phyloP scores from a whole-genome alignment of 371 early-diverging fungal genomes.

The Haplosporangium sp. region DNA sequence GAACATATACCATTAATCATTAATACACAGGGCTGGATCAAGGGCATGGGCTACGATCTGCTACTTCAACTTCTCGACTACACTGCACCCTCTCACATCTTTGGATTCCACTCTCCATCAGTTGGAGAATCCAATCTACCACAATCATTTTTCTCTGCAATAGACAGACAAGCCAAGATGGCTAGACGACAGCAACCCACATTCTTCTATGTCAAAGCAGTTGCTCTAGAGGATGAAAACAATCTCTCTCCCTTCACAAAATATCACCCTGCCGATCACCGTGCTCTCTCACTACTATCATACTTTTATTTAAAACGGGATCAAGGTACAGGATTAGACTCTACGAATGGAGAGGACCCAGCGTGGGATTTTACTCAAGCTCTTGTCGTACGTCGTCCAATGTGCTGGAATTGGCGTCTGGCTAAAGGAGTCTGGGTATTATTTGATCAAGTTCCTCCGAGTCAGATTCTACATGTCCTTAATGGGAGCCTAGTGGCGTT shows the following conservation, averaged over 20 bases:
- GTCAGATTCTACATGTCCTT: slow-evolving; percentile 79
- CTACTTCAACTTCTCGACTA: slow-evolving; percentile 67
- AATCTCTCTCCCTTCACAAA: slow-evolving; percentile 54
- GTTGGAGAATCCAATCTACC: slow-evolving; percentile 55
- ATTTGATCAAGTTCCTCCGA: slow-evolving; percentile 72
- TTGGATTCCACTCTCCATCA: slow-evolving; percentile 58
- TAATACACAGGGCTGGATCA: slow-evolving; percentile 89
- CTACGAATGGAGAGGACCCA: neutral
- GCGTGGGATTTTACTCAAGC: slow-evolving; percentile 70
- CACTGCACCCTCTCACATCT: slow-evolving; percentile 66
- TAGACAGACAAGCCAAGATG: slow-evolving; percentile 25
- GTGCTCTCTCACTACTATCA: slow-evolving; percentile 64
- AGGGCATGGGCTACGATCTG: slow-evolving; percentile 79
- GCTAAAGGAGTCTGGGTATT: slow-evolving; percentile 68
- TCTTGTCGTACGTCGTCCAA: slow-evolving; percentile 67
- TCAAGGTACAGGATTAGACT: neutral
- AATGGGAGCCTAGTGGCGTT: slow-evolving; percentile 83
- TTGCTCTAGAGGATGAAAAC: slow-evolving; percentile 35
- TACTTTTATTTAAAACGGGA: slow-evolving; percentile 54
- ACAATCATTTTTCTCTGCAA: slow-evolving; percentile 43
- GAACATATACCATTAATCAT: slow-evolving; percentile 76
- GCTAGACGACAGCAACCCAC: slow-evolving; percentile 10
- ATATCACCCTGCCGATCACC: slow-evolving; percentile 68
- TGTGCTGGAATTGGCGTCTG: slow-evolving; percentile 70
- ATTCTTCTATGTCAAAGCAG: slow-evolving; percentile 31